Evolutionary conservation across 1,139 yeast genomes (phyloP).

Genomic region (Blastobotrys proliferans): DNA sequence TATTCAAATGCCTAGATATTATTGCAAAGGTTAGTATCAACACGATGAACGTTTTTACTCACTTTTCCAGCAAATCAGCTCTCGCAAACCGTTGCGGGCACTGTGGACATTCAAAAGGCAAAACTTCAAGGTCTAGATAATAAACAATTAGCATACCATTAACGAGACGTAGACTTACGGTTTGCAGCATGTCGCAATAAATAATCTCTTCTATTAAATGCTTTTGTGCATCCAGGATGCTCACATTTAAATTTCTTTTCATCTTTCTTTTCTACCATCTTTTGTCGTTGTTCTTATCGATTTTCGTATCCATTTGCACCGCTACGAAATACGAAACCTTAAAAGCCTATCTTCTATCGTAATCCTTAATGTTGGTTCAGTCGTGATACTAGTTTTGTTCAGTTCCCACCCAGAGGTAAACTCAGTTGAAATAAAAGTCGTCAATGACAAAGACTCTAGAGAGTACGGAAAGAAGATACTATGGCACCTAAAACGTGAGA

Average conservation of each 20-base stretch:
- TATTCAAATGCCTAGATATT: conserved; percentile 23
- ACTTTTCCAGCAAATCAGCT: conserved; percentile 30
- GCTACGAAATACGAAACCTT: background rate
- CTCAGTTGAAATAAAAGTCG: too few relatives aligned
- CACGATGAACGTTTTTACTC: too few relatives aligned
- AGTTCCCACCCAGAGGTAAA: too few relatives aligned
- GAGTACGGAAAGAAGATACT: too few relatives aligned
- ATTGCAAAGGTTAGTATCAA: background rate
- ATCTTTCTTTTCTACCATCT: background rate
- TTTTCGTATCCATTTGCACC: background rate
- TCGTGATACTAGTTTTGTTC: too few relatives aligned
- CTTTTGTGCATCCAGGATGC: conserved; percentile 34
- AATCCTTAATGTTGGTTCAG: too few relatives aligned
- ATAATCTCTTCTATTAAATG: conserved; percentile 37
- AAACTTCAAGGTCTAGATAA: conserved; percentile 26
- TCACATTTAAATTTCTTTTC: conserved; percentile 20
- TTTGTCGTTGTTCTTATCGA: background rate
- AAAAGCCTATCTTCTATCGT: too few relatives aligned
- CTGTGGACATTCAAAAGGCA: conserved; percentile 28
- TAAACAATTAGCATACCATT: background rate
- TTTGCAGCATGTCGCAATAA: conserved; percentile 37
- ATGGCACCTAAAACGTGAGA: too few relatives aligned
- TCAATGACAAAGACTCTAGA: too few relatives aligned
- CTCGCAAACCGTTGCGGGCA: conserved; percentile 31
- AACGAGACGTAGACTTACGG: conserved; percentile 21